Evolutionary conservation across 2,329 filamentous ascomycete species (phyloP).

Genomic region (Stagonosporopsis rhizophila): DNA sequence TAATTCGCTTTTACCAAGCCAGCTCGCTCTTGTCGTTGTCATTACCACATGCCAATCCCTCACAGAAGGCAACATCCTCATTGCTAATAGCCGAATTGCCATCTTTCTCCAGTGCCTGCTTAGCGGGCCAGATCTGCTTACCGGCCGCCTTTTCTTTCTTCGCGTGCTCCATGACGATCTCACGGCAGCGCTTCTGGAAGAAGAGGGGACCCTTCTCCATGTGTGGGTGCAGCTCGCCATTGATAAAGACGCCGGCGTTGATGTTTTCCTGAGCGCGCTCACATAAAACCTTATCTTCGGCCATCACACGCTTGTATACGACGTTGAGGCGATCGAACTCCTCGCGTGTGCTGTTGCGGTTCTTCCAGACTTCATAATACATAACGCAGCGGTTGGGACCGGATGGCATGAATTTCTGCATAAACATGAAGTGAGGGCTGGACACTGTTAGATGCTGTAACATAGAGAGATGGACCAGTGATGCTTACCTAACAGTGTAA

Average conservation of each 20-base stretch:
- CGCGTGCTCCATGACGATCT: constrained; percentile 58
- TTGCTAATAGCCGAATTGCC: constrained; percentile 29
- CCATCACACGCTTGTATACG: constrained; percentile 70
- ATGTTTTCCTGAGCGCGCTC: constrained; percentile 66
- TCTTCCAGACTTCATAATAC: constrained; percentile 69
- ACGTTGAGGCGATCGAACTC: constrained; percentile 65
- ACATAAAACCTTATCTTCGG: constrained; percentile 70
- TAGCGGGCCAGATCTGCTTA: constrained; percentile 62
- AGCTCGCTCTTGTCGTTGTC: constrained; percentile 39
- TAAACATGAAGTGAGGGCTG: constrained; percentile 64
- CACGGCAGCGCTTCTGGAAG: constrained; percentile 62
- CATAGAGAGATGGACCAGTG: too few species aligned
- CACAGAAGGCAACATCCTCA: constrained; percentile 40
- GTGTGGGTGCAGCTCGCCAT: constrained; percentile 67
- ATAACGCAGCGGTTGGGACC: constrained; percentile 61
- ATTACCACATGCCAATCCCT: constrained; percentile 35
- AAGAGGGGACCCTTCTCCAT: constrained; percentile 66
- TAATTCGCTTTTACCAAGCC: constrained; percentile 27
- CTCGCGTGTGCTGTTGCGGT: constrained; percentile 65
- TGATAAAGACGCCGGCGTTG: constrained; percentile 67
- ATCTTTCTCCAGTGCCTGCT: constrained; percentile 37
- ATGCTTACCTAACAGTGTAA: constrained; percentile 39
- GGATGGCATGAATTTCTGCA: constrained; percentile 67
- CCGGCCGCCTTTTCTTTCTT: constrained; percentile 55
- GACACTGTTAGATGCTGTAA: constrained; percentile 12